Percentiles rank a stretch among this genome's conserved stretches.
Conservation (phyloP, 306 rosid species). For the Mimosa bimucronata region DNA sequence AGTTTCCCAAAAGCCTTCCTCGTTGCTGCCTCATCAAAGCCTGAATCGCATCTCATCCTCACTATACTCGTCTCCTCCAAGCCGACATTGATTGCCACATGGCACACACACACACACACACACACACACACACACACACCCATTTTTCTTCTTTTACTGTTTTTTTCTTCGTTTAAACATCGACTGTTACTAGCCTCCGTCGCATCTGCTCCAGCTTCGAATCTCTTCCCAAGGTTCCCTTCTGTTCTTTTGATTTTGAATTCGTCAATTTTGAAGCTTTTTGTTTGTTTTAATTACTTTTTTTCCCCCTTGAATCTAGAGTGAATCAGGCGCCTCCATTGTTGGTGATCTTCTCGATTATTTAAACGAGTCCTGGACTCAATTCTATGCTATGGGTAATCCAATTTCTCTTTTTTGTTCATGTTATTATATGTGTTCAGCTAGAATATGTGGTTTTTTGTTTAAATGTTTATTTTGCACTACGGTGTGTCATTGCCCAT, state of each 20-base stretch:
- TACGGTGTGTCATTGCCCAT: neutral
- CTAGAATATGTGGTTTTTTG: neutral
- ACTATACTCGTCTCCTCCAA: too few relatives aligned
- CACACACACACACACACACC: too few relatives aligned
- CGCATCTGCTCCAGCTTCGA: conserved; percentile 57
- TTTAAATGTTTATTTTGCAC: neutral
- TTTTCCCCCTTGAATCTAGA: conserved; percentile 41
- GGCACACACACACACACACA: too few relatives aligned
- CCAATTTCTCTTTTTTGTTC: neutral
- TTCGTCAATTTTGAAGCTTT: neutral
- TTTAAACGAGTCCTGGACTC: conserved; percentile 96
- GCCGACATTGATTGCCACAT: too few relatives aligned
- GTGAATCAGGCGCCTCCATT: conserved; percentile 54
- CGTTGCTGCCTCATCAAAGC: too few relatives aligned
- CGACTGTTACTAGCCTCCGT: too few relatives aligned
- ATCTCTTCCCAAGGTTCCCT: conserved; percentile 43
- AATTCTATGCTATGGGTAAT: conserved; percentile 90
- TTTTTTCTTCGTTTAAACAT: too few relatives aligned
- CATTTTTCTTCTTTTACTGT: too few relatives aligned
- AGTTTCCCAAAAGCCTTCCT: too few relatives aligned
- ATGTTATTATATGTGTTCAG: neutral
- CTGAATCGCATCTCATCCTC: too few relatives aligned
- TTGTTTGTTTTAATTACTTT: neutral
- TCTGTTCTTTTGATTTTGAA: neutral
- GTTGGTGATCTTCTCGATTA: conserved; percentile 79